Base-by-base conservation (phyloP, 2,329 filamentous ascomycete genomes). In the Venturia asperata region DNA sequence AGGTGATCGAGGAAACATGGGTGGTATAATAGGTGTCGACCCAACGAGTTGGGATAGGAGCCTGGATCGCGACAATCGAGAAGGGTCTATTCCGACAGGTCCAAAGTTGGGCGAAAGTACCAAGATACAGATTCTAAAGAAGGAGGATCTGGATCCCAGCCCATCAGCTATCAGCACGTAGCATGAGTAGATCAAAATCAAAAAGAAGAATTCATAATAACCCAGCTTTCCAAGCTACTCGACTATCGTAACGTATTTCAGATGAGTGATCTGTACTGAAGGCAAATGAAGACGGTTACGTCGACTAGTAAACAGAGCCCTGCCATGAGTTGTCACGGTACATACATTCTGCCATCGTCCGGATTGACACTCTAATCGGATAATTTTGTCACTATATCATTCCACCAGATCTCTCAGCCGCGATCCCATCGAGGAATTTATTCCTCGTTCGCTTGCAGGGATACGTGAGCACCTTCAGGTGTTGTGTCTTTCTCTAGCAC, bases 1-100 rank as follows among this genome's bases (percentile, higher is more conserved):
- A 1, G 93, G 93, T n/a, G 94, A 97, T 76, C 85, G 91, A 78
- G 92, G 92, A 66, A 93, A 94, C 55, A 81, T 87, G 27, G 85
- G 85, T 45, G 85, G 85, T 11, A 86, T 88, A 65, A 73, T 88
- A 7, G 85, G 85, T 10, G 84, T 88, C 66, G 84, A 87, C 71
- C 83, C 85, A 0, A 82, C 78, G 66, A 86, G 81, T 72, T 86
- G 81, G 69, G 83, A 86, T 68, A 78, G 73, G 73, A 79, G 70
- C 66, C 69, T 74, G 64, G 71, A 72, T 27, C 72, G 74, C 68
- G 71, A 61, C 49, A 47, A 67, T 75, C 74, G 68, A 69, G 71
- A 66, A 68, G 73, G 75, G 63, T 72, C 71, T 56, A 81, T 67
- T 73, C 81, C 72, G 5, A 58, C 21, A 43, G 45, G 65, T 17